These are phyloP conservation scores for Aspergillus viridinutans DNA, from an alignment of 2,329 filamentous ascomycete species.

Conservation along the genomic window DNA sequence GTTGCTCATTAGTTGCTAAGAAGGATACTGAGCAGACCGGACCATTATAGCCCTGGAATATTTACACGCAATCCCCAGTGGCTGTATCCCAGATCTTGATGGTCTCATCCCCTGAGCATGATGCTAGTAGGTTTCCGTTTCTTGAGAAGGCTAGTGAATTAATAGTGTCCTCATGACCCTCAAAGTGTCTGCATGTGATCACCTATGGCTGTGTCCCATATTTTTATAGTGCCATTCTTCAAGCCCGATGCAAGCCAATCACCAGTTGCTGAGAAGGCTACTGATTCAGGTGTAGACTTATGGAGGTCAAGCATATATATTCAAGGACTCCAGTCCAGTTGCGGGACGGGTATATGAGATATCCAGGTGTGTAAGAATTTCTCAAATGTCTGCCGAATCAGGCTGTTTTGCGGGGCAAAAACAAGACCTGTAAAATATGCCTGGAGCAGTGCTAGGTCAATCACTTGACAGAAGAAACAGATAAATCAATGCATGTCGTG, in stretches of 20 bases:
- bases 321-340: too few relatives aligned
- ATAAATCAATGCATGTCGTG: too few relatives aligned
- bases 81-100: conserved; percentile 1
- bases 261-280: neutral
- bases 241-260: neutral
- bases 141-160: conserved; percentile 3
- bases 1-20: neutral
- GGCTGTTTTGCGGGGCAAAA: too few relatives aligned
- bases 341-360: too few relatives aligned
- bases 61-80: neutral
- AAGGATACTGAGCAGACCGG: neutral
- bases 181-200: conserved; percentile 1
- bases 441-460: too few relatives aligned
- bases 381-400: too few relatives aligned
- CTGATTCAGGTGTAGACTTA: too few relatives aligned
- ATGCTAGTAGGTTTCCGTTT: neutral
- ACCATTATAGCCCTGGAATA: neutral
- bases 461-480: too few relatives aligned
- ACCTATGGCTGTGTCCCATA: conserved; percentile 1
- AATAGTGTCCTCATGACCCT: conserved; percentile 1
- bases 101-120: neutral
- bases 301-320: too few relatives aligned
- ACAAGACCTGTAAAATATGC: too few relatives aligned
- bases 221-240: neutral
- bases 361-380: too few relatives aligned